These are phyloP conservation scores for Ceratocystis huliohia DNA, from an alignment of 2,329 filamentous ascomycete genomes.

Conservation along the genomic window DNA sequence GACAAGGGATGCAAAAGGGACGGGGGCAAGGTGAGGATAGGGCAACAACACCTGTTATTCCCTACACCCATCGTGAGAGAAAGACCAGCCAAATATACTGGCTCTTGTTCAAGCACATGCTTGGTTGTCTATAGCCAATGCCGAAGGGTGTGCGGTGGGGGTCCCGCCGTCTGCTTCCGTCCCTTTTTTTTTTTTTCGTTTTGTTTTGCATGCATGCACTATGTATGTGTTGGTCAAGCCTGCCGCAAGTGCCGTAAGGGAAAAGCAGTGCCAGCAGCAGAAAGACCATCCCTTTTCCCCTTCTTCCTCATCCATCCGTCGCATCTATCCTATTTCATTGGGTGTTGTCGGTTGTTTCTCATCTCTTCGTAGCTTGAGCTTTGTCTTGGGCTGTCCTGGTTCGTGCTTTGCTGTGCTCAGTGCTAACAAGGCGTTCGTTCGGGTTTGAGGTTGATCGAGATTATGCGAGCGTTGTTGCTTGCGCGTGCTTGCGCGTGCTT, in stretches of 20 bases:
- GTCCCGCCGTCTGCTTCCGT: neutral
- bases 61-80: no score
- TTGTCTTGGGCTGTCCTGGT: neutral
- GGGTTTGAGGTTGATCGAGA: neutral
- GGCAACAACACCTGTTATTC: no score
- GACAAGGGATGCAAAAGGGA: neutral
- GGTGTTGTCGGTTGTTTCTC: neutral
- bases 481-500: neutral
- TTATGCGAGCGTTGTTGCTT: neutral
- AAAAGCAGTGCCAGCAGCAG: neutral
- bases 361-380: neutral
- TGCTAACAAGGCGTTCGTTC: no score
- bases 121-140: neutral
- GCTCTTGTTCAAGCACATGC: neutral
- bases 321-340: neutral
- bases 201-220: conserved; percentile 2
- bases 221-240: conserved; percentile 1
- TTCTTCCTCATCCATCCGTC: neutral
- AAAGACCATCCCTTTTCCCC: neutral
- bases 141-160: neutral
- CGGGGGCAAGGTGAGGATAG: neutral
- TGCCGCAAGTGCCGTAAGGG: no score
- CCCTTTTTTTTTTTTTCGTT: neutral
- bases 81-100: no score
- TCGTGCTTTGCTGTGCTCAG: no score